Evolutionary conservation across 345 rosid species (phyloP).

Genomic region (Syzygium jambos): DNA sequence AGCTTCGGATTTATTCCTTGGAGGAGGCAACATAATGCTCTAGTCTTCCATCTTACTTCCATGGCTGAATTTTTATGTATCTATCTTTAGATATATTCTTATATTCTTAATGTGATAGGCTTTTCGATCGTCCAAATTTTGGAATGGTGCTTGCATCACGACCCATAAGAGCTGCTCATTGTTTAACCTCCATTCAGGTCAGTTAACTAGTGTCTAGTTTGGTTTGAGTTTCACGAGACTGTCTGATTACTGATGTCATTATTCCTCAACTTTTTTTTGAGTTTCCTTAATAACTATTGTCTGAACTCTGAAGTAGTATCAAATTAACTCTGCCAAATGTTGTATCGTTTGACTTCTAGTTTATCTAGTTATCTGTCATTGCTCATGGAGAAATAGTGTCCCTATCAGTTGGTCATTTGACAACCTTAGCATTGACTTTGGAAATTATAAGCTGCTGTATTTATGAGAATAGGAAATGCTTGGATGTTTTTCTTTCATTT

Average conservation of each 20-base stretch:
- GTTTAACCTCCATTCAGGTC: constrained; percentile 97
- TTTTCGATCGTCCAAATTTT: constrained; percentile 39
- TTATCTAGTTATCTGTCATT: neutral
- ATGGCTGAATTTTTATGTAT: neutral
- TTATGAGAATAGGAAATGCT: neutral
- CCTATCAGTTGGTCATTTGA: neutral
- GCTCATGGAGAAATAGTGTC: neutral
- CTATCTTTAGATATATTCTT: neutral
- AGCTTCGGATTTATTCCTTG: constrained; percentile 91
- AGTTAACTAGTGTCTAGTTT: neutral
- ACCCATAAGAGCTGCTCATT: constrained; percentile 90
- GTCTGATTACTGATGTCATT: neutral
- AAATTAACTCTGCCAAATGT: neutral
- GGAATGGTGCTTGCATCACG: constrained; percentile 81
- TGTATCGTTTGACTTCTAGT: neutral
- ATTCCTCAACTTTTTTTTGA: neutral
- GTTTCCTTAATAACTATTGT: neutral
- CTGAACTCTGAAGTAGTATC: neutral
- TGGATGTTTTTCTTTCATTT: neutral
- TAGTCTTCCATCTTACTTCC: constrained; percentile 1
- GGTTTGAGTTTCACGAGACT: neutral
- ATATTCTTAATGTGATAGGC: neutral
- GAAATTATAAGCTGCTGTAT: neutral
- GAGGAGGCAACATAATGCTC: constrained; percentile 83
- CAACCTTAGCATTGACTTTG: neutral